phyloP scores from a whole-genome alignment of 805 yeast genomes.

The Yamadazyma phyllophila region DNA sequence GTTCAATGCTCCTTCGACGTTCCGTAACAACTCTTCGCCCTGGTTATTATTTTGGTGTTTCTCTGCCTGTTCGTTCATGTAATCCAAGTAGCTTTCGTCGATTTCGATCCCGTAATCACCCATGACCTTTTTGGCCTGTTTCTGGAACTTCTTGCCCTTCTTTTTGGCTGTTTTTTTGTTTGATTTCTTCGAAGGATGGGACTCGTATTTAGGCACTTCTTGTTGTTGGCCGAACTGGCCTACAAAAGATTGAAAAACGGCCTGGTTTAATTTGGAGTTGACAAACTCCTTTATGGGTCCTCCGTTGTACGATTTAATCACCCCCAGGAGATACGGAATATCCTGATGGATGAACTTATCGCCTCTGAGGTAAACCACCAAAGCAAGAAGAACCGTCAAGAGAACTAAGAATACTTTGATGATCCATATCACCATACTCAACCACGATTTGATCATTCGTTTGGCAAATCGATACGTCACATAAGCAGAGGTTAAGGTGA shows the following conservation, averaged over 20 bases:
- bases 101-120: slow-evolving; percentile 18
- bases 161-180: slow-evolving; percentile 1
- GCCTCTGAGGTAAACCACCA: slow-evolving; percentile 25
- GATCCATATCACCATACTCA: slow-evolving; percentile 17
- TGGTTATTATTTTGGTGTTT: background rate
- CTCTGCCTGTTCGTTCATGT: slow-evolving; percentile 12
- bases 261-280: slow-evolving; percentile 5
- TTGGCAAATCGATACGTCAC: slow-evolving; percentile 17
- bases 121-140: slow-evolving; percentile 12
- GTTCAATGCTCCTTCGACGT: slow-evolving; percentile 3
- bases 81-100: slow-evolving; percentile 16
- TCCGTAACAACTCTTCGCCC: background rate
- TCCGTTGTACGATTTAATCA: slow-evolving; percentile 7
- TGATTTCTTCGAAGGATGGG: slow-evolving; percentile 2
- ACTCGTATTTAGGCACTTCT: background rate
- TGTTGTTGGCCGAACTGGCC: background rate
- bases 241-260: slow-evolving; percentile 4
- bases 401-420: slow-evolving; percentile 19
- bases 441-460: slow-evolving; percentile 22
- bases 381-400: slow-evolving; percentile 14
- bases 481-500: slow-evolving; percentile 17
- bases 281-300: slow-evolving; percentile 4
- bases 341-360: slow-evolving; percentile 19
- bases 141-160: slow-evolving; percentile 9
- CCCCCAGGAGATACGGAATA: slow-evolving; percentile 11